Percentiles rank a stretch among this genome's conserved stretches.
phyloP scores from a whole-genome alignment of 768 basidiomycete species.

The Cyathus striatus region DNA sequence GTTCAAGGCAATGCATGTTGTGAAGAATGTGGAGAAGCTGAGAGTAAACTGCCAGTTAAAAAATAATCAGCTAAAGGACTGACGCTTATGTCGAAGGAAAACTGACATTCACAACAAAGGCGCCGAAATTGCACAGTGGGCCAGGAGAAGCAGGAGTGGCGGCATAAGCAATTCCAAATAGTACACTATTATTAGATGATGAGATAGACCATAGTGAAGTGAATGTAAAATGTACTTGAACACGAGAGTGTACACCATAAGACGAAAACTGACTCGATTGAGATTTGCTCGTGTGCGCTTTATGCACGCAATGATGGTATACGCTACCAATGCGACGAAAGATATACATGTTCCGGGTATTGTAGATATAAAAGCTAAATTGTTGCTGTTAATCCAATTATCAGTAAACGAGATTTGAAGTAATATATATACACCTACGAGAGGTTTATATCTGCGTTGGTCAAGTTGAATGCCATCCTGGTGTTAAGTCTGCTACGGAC shows the following conservation, averaged over 20 bases:
- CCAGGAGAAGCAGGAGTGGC: conserved; percentile 8
- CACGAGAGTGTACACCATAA: conserved; percentile 11
- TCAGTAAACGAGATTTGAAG: too few species aligned
- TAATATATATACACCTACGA: too few species aligned
- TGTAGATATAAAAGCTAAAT: conserved; percentile 5
- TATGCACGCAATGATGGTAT: conserved; percentile 6
- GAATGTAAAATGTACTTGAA: conserved; percentile 10
- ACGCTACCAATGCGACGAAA: conserved; percentile 10
- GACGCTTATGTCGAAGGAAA: background rate
- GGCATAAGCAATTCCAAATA: conserved; percentile 15
- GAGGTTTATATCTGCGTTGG: too few species aligned
- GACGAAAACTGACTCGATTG: conserved; percentile 17
- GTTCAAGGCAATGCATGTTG: conserved; percentile 19
- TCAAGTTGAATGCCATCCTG: too few species aligned
- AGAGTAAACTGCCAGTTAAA: conserved; percentile 8
- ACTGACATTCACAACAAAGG: conserved; percentile 15
- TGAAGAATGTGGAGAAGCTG: conserved; percentile 16
- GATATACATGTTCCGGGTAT: conserved; percentile 11
- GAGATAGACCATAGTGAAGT: background rate
- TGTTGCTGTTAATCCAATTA: background rate
- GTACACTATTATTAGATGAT: conserved; percentile 8
- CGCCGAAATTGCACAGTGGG: conserved; percentile 11
- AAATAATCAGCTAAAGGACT: background rate
- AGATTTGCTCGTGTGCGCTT: conserved; percentile 6
- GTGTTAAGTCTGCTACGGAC: too few species aligned